Conservation (phyloP, 2,329 filamentous ascomycete genomes). For the Ophiostoma piceae region DNA sequence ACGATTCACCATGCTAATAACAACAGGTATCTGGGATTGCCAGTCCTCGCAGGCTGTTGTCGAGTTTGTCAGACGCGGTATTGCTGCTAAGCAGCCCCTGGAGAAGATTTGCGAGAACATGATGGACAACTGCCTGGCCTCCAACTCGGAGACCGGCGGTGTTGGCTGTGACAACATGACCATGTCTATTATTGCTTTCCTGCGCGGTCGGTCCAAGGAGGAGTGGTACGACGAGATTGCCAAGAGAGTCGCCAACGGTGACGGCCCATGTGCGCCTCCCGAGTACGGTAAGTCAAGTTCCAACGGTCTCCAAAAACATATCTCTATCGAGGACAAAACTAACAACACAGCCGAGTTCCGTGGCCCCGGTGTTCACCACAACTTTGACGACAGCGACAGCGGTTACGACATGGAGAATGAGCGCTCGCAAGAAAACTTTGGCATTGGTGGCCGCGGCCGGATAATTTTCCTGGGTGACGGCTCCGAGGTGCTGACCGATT, state of each 20-base stretch:
- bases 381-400: conserved; percentile 73
- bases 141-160: conserved; percentile 94
- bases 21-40: conserved; percentile 96
- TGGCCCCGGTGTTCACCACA: conserved; percentile 74
- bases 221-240: conserved; percentile 98
- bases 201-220: conserved; percentile 88
- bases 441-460: conserved; percentile 66
- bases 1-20: neutral
- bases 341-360: conserved; percentile 67
- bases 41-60: conserved; percentile 96
- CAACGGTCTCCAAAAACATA: neutral
- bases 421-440: conserved; percentile 57
- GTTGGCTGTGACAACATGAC: conserved; percentile 99
- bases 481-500: conserved; percentile 83
- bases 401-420: conserved; percentile 72
- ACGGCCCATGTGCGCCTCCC: conserved; percentile 95
- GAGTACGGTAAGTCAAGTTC: conserved; percentile 82
- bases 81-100: conserved; percentile 92
- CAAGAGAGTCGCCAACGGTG: conserved; percentile 88
- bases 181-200: conserved; percentile 83
- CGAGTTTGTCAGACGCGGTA: conserved; percentile 93
- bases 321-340: neutral
- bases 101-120: conserved; percentile 98
- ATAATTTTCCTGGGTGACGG: conserved; percentile 95
- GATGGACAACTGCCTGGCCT: conserved; percentile 99